phyloP scores from a whole-genome alignment of 2,329 filamentous ascomycete genomes.

The Colletotrichum sojae region DNA sequence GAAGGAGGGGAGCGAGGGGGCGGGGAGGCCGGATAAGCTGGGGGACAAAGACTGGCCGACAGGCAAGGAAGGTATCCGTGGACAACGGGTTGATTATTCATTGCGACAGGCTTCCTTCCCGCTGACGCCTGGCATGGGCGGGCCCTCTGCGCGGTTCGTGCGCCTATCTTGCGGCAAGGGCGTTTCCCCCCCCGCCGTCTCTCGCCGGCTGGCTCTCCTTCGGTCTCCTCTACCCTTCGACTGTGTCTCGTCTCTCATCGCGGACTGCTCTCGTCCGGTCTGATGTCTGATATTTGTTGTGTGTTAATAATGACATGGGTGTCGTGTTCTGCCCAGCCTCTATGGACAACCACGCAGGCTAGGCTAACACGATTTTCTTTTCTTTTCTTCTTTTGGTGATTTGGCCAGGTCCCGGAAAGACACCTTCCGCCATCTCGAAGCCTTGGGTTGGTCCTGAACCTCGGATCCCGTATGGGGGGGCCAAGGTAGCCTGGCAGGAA shows the following conservation, averaged over 20 bases:
- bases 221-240: neutral
- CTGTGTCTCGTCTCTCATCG: neutral
- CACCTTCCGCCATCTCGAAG: too few species aligned
- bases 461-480: too few species aligned
- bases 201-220: neutral
- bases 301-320: too few species aligned
- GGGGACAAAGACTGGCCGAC: neutral
- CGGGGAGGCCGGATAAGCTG: too few species aligned
- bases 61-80: conserved; percentile 1
- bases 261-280: neutral
- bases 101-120: too few species aligned
- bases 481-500: too few species aligned
- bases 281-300: neutral
- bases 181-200: conserved; percentile 20
- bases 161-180: conserved; percentile 36
- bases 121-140: neutral
- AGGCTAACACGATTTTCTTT: too few species aligned
- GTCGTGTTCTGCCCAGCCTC: neutral
- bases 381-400: too few species aligned
- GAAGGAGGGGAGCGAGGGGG: too few species aligned
- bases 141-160: conserved; percentile 25
- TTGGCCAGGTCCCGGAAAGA: neutral
- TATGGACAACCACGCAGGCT: too few species aligned
- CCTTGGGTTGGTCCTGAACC: too few species aligned
- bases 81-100: too few species aligned